phyloP scores from a whole-genome alignment of 2,329 filamentous ascomycete genomes.

The Setomelanomma holmii region DNA sequence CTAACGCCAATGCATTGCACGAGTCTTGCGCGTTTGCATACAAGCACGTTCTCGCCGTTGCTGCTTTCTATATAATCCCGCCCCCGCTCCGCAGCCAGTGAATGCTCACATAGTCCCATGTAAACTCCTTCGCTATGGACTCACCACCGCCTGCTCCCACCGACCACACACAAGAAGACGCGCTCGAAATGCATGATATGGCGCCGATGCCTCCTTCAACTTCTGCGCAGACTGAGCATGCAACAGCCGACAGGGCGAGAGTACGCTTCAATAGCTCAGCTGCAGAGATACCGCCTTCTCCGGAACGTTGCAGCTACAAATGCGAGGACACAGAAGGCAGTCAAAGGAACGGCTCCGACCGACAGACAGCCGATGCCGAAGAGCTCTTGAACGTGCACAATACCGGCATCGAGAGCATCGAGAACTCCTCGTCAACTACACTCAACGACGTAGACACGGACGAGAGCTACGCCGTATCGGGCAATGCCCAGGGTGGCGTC shows the following conservation, averaged over 20 bases:
- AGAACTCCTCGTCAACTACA: slow-evolving; percentile 4
- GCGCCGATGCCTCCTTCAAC: slow-evolving; percentile 11
- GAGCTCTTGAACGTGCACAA: slow-evolving; percentile 31
- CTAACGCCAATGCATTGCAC: slow-evolving; percentile 1
- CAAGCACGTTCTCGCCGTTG: background rate
- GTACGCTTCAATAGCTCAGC: slow-evolving; percentile 41
- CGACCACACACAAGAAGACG: slow-evolving; percentile 11
- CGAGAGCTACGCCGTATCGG: slow-evolving; percentile 32
- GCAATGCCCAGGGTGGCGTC: slow-evolving; percentile 37
- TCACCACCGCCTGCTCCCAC: slow-evolving; percentile 19
- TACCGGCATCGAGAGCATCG: slow-evolving; percentile 1
- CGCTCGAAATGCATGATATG: slow-evolving; percentile 14
- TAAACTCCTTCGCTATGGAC: slow-evolving; percentile 20
- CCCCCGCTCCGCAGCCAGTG: too few species aligned
- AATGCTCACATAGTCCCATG: too few species aligned
- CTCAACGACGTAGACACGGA: slow-evolving; percentile 19
- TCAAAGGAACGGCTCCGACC: slow-evolving; percentile 13
- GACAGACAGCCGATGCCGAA: slow-evolving; percentile 27
- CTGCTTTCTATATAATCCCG: background rate
- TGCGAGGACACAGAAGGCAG: slow-evolving; percentile 21
- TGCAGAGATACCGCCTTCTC: slow-evolving; percentile 24
- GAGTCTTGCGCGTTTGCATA: background rate
- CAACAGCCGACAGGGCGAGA: slow-evolving; percentile 19
- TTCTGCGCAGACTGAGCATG: slow-evolving; percentile 16
- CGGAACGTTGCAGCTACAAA: slow-evolving; percentile 18